A percentile compares a stretch with the other conserved stretches of the same genome.
Evolutionary conservation across 2,329 filamentous ascomycete species (phyloP).

Genomic region (Claviceps maximensis): DNA sequence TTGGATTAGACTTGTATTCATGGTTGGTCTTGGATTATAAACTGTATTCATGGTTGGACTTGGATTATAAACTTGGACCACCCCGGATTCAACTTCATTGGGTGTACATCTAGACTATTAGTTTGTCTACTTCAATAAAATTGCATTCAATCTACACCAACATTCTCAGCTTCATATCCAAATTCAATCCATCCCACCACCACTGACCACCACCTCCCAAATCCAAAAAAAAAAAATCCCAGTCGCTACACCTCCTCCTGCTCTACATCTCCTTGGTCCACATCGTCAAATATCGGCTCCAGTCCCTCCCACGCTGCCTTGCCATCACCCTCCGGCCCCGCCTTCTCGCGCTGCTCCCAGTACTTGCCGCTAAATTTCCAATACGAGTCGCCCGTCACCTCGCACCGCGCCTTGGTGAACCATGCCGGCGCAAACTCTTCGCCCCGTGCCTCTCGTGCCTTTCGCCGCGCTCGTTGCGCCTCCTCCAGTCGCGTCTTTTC

Average conservation of each 20-base stretch:
- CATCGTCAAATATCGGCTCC: constrained; percentile 57
- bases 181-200: not conserved
- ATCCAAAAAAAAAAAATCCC: too few relatives aligned
- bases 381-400: constrained; percentile 74
- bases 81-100: too few relatives aligned
- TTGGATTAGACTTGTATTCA: too few relatives aligned
- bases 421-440: constrained; percentile 75
- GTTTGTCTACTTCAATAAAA: too few relatives aligned
- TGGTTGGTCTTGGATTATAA: too few relatives aligned
- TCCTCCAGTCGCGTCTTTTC: constrained; percentile 95
- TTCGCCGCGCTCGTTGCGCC: constrained; percentile 66
- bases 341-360: constrained; percentile 61
- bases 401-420: constrained; percentile 63
- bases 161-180: too few relatives aligned
- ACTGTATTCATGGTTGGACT: too few relatives aligned
- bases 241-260: not conserved
- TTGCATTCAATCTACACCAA: too few relatives aligned
- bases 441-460: constrained; percentile 60
- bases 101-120: too few relatives aligned
- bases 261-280: constrained; percentile 11
- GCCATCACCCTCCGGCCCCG: constrained; percentile 42
- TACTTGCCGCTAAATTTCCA: constrained; percentile 87
- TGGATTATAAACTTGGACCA: too few relatives aligned
- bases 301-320: constrained; percentile 53
- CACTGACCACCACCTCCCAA: too few relatives aligned